Base-by-base conservation (phyloP, 495 filamentous ascomycete species). In the Penicillium manginii region DNA sequence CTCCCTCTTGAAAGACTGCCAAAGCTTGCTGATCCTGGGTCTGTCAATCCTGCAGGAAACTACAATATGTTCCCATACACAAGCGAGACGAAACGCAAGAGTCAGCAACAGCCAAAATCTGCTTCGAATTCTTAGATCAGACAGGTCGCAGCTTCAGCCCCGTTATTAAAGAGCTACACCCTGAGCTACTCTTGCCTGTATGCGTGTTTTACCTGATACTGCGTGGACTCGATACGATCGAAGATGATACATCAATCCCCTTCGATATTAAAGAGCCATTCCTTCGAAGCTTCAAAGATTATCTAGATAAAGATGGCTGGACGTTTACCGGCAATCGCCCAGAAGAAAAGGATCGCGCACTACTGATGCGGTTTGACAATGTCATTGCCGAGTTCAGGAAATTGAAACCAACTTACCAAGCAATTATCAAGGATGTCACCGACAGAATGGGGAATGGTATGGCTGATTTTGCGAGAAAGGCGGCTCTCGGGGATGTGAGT, bases 361-460 rank as follows among this genome's bases (percentile, higher is more conserved):
- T 98, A 57, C 86, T 96, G 50, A 91, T 97, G 43, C 86, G 96
- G 75, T 98, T 98, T 73, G 80, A 96, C 71, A 83, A 86, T 62
- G 86, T 98, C 58, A 84, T 96, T 54, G 78, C 81, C 45, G 96
- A 98, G 81, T 90, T 92, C 73, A 89, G 87, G 76, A 91, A 93
- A 73, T 79, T 97, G 68, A 93, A 97, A 77, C 86, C 87, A 54
- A 81, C 80, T 39, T 97, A 98, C 75, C 82, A 83, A 66, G 84
- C 74, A 14, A 93, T 97, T 68, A 93, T 98, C 73, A 90, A 89
- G 78, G 96, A 98, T 63, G 97, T 98, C 70, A 90, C 92, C 14
- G 78, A 89, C 61, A 88, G 91, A 76, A 98, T 98, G 94, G 93
- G 93, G 62, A 91, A 97, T 65, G 94, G 94, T 58, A 98, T 98